Evolutionary conservation across 768 basidiomycete species (phyloP).

Genomic region (Tylopilus balloui): DNA sequence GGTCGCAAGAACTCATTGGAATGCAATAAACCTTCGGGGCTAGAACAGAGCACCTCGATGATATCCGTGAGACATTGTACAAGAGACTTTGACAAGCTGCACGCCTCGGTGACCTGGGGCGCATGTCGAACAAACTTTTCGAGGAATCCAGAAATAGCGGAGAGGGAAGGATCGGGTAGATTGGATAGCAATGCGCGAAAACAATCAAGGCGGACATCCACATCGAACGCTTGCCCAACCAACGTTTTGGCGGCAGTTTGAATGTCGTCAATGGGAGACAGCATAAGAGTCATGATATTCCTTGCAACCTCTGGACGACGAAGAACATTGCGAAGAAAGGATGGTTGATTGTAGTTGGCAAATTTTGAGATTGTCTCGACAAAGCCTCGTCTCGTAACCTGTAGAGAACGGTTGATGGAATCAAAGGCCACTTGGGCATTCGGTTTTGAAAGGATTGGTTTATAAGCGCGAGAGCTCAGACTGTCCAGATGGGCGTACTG

Average conservation of each 20-base stretch:
- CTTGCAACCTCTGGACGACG: constrained; percentile 51
- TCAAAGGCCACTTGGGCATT: constrained; percentile 38
- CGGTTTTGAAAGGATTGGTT: constrained; percentile 31
- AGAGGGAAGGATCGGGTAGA: constrained; percentile 58
- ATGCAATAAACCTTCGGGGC: constrained; percentile 66
- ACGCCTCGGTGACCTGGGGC: constrained; percentile 71
- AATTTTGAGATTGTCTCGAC: constrained; percentile 57
- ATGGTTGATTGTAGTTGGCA: constrained; percentile 55
- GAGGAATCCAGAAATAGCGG: constrained; percentile 69
- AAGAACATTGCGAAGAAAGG: constrained; percentile 53
- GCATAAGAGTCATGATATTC: constrained; percentile 60
- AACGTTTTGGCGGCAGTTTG: constrained; percentile 74
- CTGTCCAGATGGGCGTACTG: constrained; percentile 63
- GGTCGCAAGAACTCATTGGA: constrained; percentile 46
- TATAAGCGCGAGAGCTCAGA: constrained; percentile 52
- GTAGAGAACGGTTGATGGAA: constrained; percentile 59
- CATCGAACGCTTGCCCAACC: constrained; percentile 83
- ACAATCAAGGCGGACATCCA: constrained; percentile 85
- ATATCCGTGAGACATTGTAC: constrained; percentile 92
- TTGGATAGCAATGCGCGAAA: constrained; percentile 74
- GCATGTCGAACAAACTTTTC: constrained; percentile 61
- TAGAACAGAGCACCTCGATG: constrained; percentile 79
- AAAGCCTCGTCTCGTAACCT: constrained; percentile 57
- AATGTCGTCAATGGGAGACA: constrained; percentile 77
- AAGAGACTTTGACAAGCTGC: constrained; percentile 81